phyloP scores from a whole-genome alignment of 768 basidiomycete genomes.

The Crepidotus variabilis region DNA sequence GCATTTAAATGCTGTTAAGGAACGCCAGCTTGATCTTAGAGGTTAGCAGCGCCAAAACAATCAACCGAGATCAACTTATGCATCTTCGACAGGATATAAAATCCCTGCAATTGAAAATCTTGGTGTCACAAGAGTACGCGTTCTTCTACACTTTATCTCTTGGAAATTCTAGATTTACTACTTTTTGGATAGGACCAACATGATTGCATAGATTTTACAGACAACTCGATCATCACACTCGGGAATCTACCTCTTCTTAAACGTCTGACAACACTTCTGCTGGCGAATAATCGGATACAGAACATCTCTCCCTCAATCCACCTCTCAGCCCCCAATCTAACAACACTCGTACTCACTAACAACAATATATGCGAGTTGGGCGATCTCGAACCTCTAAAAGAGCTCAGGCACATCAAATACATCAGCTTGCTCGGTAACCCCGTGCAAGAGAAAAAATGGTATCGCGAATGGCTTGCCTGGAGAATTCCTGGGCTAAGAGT shows the following conservation, averaged over 20 bases:
- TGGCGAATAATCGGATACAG: slow-evolving; percentile 88
- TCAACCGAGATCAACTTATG: slow-evolving; percentile 17
- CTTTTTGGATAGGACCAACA: slow-evolving; percentile 69
- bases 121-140: slow-evolving; percentile 79
- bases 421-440: slow-evolving; percentile 80
- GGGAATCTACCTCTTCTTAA: slow-evolving; percentile 86
- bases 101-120: slow-evolving; percentile 96
- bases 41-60: slow-evolving; percentile 40
- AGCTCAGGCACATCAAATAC: slow-evolving; percentile 70
- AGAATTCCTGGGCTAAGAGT: slow-evolving; percentile 84
- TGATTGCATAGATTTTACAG: slow-evolving; percentile 91
- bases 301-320: slow-evolving; percentile 79
- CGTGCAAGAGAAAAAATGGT: slow-evolving; percentile 89
- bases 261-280: slow-evolving; percentile 77
- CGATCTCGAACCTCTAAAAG: slow-evolving; percentile 80
- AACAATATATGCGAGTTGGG: slow-evolving; percentile 79
- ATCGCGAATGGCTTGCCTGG: slow-evolving; percentile 94
- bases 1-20: slow-evolving; percentile 77
- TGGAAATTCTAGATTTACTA: slow-evolving; percentile 12
- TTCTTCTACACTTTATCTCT: slow-evolving; percentile 7
- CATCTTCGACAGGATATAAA: slow-evolving; percentile 68
- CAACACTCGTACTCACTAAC: slow-evolving; percentile 79
- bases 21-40: slow-evolving; percentile 89
- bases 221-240: slow-evolving; percentile 79
- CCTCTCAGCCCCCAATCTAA: slow-evolving; percentile 81